Conservation (phyloP, 768 basidiomycete species). For the Postia placenta region DNA sequence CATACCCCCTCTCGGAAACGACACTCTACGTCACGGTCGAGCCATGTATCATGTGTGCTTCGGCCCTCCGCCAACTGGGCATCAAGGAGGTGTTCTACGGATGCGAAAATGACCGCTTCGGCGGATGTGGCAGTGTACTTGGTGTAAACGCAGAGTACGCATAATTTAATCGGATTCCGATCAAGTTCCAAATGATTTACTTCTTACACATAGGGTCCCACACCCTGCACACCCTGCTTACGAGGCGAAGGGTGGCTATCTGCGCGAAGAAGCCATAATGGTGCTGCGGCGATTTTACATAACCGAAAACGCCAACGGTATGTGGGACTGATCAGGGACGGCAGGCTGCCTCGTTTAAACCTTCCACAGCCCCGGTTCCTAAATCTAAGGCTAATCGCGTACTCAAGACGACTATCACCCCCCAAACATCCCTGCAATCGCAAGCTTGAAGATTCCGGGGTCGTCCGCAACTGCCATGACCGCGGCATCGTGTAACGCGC, state of each 20-base stretch:
- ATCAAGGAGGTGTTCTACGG: conserved; percentile 90
- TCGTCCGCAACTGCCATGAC: too few relatives aligned
- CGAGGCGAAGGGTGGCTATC: conserved; percentile 48
- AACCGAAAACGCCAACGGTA: conserved; percentile 90
- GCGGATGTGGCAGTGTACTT: conserved; percentile 93
- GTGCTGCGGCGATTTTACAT: conserved; percentile 60
- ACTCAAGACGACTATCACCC: conserved; percentile 75
- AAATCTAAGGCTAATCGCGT: conserved; percentile 80
- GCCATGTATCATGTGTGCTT: conserved; percentile 99
- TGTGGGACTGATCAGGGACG: conserved; percentile 16
- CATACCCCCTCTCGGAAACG: conserved; percentile 68
- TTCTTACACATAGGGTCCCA: conserved; percentile 39
- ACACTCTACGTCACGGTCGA: conserved; percentile 97
- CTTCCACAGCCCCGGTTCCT: conserved; percentile 73
- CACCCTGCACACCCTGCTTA: conserved; percentile 77
- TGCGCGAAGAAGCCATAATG: conserved; percentile 56
- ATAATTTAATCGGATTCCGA: background rate
- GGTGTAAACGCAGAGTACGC: conserved; percentile 72
- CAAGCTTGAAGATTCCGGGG: conserved; percentile 1
- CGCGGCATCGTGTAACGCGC: too few relatives aligned
- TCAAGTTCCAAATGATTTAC: background rate
- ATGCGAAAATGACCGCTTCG: conserved; percentile 93
- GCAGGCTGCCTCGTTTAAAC: conserved; percentile 1
- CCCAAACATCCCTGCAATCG: conserved; percentile 9
- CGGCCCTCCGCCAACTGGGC: conserved; percentile 89